phyloP scores from a whole-genome alignment of 2,329 filamentous ascomycete species.

The Pseudogymnoascus sp. region DNA sequence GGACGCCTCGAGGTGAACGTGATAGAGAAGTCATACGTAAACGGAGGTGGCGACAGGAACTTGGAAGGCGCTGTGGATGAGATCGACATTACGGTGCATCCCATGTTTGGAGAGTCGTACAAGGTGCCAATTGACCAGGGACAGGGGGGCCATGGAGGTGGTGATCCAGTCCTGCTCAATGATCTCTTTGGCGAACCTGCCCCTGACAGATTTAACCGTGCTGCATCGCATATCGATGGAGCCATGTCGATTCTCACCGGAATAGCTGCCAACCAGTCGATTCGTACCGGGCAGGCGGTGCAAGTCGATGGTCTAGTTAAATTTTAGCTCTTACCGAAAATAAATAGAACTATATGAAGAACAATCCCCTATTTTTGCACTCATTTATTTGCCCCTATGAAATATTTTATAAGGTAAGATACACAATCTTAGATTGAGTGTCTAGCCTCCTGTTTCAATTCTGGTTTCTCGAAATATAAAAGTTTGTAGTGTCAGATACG shows the following conservation, averaged over 20 bases:
- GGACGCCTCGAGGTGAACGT: conserved; percentile 54
- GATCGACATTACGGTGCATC: conserved; percentile 41
- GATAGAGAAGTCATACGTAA: conserved; percentile 54
- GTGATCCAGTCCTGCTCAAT: conserved; percentile 47
- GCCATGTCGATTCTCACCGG: conserved; percentile 52
- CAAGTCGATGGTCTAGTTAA: conserved; percentile 38
- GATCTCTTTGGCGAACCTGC: conserved; percentile 49
- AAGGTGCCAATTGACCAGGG: conserved; percentile 46
- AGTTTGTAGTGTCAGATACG: background rate
- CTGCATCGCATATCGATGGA: conserved; percentile 51
- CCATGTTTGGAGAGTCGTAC: conserved; percentile 47
- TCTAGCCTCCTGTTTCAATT: background rate
- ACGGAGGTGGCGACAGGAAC: conserved; percentile 50
- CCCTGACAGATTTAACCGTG: conserved; percentile 44
- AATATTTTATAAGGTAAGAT: no score
- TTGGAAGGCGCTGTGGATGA: conserved; percentile 45
- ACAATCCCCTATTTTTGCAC: background rate
- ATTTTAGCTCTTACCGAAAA: background rate
- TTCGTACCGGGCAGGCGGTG: conserved; percentile 48
- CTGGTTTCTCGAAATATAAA: background rate
- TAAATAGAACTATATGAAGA: background rate
- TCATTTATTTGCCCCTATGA: background rate
- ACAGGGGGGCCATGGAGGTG: conserved; percentile 51
- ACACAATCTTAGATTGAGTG: background rate
- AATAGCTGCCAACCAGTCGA: conserved; percentile 50